These are phyloP conservation scores for Prunella vulgaris DNA, from an alignment of 257 asterid genomes.

Conservation along the genomic window DNA sequence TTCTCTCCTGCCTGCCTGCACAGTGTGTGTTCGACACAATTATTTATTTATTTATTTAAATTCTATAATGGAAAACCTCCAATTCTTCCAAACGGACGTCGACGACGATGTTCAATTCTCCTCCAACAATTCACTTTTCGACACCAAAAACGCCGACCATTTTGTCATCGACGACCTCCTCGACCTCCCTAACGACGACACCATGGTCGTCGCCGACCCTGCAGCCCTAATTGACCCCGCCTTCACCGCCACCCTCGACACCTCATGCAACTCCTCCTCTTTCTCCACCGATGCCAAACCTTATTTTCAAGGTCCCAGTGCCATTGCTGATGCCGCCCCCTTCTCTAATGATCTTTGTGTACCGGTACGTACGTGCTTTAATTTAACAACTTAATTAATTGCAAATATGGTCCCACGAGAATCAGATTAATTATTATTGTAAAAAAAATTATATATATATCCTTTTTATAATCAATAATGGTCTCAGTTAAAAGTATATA, in stretches of 20 bases:
- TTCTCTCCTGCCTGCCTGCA: no score
- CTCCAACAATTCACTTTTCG: slow-evolving; percentile 34
- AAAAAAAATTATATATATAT: no score
- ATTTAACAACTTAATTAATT: no score
- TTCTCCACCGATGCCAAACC: slow-evolving; percentile 28
- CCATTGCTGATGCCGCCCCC: slow-evolving; percentile 32
- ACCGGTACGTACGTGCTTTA: slow-evolving; percentile 38
- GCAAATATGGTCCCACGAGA: no score
- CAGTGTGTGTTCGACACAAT: background rate
- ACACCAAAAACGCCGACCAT: slow-evolving; percentile 45
- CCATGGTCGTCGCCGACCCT: slow-evolving; percentile 21
- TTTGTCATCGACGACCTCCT: slow-evolving; percentile 78
- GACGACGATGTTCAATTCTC: slow-evolving; percentile 33
- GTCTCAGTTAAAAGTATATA: no score
- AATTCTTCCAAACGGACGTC: slow-evolving; percentile 43
- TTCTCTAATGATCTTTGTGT: slow-evolving; percentile 66
- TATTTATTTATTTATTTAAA: background rate
- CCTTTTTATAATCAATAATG: no score
- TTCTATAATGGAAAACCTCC: slow-evolving; percentile 50
- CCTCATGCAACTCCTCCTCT: slow-evolving; percentile 47
- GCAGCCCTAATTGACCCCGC: slow-evolving; percentile 33
- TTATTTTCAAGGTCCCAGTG: slow-evolving; percentile 31
- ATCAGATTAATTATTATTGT: no score
- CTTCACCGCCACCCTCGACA: slow-evolving; percentile 11
- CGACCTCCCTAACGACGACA: slow-evolving; percentile 66